Percentiles rank a stretch among this genome's conserved stretches.
Conservation (phyloP, 192 early-diverging fungal genomes). For the Linderina pennispora region DNA sequence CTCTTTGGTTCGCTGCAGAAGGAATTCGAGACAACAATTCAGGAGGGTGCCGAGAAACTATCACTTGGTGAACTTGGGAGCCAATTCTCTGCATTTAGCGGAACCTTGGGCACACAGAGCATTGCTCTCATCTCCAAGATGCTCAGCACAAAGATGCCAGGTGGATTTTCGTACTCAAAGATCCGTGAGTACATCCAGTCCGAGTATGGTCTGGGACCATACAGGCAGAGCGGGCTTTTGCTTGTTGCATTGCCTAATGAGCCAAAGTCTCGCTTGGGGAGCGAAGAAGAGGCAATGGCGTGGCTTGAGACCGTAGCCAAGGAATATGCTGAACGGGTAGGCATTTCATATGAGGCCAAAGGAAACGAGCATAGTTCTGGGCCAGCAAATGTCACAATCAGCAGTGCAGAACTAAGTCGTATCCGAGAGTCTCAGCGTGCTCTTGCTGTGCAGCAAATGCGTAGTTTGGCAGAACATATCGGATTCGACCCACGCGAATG, state of each 20-base stretch:
- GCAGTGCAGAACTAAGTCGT: conserved; percentile 80
- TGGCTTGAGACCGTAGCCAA: conserved; percentile 75
- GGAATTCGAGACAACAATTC: conserved; percentile 76
- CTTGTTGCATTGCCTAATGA: conserved; percentile 78
- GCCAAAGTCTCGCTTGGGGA: conserved; percentile 68
- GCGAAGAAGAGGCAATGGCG: conserved; percentile 65
- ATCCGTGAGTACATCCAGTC: conserved; percentile 67
- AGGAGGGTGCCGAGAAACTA: conserved; percentile 89
- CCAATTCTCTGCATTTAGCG: conserved; percentile 52
- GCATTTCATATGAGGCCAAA: conserved; percentile 58
- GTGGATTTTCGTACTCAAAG: conserved; percentile 71
- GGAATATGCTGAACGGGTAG: conserved; percentile 63
- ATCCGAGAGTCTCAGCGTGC: conserved; percentile 64
- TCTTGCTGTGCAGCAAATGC: conserved; percentile 70
- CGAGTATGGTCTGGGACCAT: conserved; percentile 69
- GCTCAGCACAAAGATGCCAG: conserved; percentile 86
- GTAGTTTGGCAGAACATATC: conserved; percentile 81
- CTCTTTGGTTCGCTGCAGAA: conserved; percentile 90
- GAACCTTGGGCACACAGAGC: conserved; percentile 78
- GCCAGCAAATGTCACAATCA: conserved; percentile 61
- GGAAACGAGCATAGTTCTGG: conserved; percentile 3
- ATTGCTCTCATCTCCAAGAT: conserved; percentile 70
- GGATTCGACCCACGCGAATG: conserved; percentile 79
- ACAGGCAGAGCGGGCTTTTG: conserved; percentile 67
- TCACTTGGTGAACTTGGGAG: conserved; percentile 76